Conservation (phyloP, 768 basidiomycete genomes). For the Favolaschia claudopus region DNA sequence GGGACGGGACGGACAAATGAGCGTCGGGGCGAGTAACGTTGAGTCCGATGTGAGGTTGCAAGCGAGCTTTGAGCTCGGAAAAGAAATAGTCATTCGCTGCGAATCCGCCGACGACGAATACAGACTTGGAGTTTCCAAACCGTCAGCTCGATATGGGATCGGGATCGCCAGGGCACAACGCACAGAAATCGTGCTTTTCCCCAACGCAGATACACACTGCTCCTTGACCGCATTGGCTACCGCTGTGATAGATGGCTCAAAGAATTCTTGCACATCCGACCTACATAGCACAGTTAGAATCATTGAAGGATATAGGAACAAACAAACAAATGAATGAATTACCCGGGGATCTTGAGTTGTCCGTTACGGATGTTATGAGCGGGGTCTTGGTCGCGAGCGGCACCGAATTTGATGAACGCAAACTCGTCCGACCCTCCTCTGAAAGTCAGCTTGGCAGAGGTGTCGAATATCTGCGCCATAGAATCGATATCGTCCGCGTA, state of each 20-base stretch:
- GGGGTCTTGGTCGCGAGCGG: constrained; percentile 47
- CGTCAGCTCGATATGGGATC: neutral
- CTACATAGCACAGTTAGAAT: constrained; percentile 34
- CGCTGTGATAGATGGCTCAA: constrained; percentile 50
- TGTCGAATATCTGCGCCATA: constrained; percentile 53
- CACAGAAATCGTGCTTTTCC: constrained; percentile 38
- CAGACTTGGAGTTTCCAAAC: constrained; percentile 37
- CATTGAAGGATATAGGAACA: no score
- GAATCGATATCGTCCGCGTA: constrained; percentile 50
- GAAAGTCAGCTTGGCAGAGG: constrained; percentile 54
- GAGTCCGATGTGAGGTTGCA: constrained; percentile 41
- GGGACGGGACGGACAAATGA: constrained; percentile 48
- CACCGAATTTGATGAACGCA: constrained; percentile 57
- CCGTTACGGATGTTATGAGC: constrained; percentile 52
- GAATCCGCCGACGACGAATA: constrained; percentile 63
- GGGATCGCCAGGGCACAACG: neutral
- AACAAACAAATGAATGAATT: neutral
- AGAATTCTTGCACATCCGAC: constrained; percentile 48
- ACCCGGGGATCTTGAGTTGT: constrained; percentile 52
- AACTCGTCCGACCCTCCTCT: constrained; percentile 44
- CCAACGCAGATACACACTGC: constrained; percentile 38
- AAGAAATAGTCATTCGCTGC: constrained; percentile 60
- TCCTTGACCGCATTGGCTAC: constrained; percentile 44
- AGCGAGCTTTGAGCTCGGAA: constrained; percentile 43
- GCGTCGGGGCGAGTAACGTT: constrained; percentile 51